Evolutionary conservation across 139 green algal genomes (phyloP).

Genomic region (Astrephomene gubernaculifera): DNA sequence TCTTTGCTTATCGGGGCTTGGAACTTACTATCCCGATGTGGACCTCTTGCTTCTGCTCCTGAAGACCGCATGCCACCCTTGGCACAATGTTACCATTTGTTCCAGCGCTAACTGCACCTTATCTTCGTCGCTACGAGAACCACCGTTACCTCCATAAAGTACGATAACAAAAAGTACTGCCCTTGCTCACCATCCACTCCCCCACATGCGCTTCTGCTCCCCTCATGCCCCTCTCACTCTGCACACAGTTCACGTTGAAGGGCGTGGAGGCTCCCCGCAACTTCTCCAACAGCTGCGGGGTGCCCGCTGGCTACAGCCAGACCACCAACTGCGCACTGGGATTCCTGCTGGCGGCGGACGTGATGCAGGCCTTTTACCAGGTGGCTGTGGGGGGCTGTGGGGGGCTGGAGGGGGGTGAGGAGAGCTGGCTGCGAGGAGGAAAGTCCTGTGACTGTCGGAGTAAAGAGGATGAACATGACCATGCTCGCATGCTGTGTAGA

Average conservation of each 20-base stretch:
- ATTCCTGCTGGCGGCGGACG: slow-evolving; percentile 25
- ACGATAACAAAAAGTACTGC: no score
- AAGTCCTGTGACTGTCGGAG: not conserved
- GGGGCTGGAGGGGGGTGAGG: not conserved
- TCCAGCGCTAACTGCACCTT: no score
- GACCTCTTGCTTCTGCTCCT: no score
- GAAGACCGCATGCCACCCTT: not conserved
- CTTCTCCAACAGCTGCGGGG: slow-evolving; percentile 17
- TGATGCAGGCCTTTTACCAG: not conserved
- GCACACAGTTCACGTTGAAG: slow-evolving; percentile 19
- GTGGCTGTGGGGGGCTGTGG: not conserved
- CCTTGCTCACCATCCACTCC: no score
- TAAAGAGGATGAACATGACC: not conserved
- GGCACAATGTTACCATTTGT: not conserved
- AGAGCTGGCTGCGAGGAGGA: not conserved
- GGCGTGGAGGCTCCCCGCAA: not conserved
- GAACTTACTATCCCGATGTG: no score
- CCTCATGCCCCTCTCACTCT: no score
- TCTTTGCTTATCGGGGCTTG: no score
- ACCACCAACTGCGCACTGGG: slow-evolving; percentile 45
- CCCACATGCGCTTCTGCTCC: not conserved
- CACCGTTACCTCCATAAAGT: no score
- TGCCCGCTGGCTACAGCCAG: slow-evolving; percentile 14
- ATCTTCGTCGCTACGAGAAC: not conserved
- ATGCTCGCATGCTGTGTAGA: not conserved